phyloP scores from a whole-genome alignment of 441 rosid genomes.

The Arabidopsis lyrata region DNA sequence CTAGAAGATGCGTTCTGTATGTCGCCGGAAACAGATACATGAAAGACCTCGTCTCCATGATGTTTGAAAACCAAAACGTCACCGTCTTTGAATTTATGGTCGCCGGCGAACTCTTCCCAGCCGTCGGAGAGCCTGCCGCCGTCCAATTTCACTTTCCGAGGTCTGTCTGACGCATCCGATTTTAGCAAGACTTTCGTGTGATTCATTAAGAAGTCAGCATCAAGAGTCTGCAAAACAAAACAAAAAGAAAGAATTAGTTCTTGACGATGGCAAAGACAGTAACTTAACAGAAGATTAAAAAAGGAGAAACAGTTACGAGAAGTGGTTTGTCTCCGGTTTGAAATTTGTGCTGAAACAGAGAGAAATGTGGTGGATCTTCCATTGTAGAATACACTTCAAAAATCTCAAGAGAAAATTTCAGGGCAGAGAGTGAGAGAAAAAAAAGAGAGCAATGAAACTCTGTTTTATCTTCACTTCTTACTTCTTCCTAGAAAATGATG shows the following conservation, averaged over 20 bases:
- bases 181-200: conserved; percentile 34
- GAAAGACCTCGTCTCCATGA: conserved; percentile 32
- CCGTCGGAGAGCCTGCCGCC: conserved; percentile 28
- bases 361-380: conserved; percentile 20
- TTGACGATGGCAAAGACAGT: conserved; percentile 7
- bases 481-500: not conserved
- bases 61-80: conserved; percentile 38
- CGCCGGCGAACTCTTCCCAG: conserved; percentile 41
- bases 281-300: not conserved
- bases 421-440: conserved; percentile 10
- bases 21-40: conserved; percentile 24
- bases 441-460: not conserved
- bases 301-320: conserved; percentile 14
- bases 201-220: conserved; percentile 24
- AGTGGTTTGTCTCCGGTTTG: conserved; percentile 29
- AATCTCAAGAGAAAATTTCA: not conserved
- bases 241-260: not conserved
- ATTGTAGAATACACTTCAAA: conserved; percentile 24
- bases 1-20: conserved; percentile 11
- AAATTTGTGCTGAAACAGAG: conserved; percentile 4
- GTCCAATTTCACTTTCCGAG: conserved; percentile 37
- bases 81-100: conserved; percentile 20
- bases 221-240: conserved; percentile 21
- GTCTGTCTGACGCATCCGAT: conserved; percentile 15
- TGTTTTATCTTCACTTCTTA: not conserved